phyloP scores from a whole-genome alignment of 1,284 basidiomycete genomes.

The Cystobasidiaceae sp. region DNA sequence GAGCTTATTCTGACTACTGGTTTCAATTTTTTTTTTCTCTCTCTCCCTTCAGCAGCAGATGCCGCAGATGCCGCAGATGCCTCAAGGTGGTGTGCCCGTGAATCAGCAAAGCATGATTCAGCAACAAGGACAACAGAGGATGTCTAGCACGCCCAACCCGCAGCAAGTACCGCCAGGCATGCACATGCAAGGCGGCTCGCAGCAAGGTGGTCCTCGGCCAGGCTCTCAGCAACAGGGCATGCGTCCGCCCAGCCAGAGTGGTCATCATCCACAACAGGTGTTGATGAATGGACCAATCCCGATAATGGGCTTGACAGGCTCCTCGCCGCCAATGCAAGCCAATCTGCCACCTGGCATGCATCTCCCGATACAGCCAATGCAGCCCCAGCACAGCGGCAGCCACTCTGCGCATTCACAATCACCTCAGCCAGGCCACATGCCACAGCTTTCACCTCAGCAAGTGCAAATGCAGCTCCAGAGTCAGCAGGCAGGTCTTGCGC shows the following conservation, averaged over 20 bases:
- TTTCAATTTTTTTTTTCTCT: not conserved
- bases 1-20: not conserved
- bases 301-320: not conserved
- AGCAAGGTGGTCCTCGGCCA: too few relatives aligned
- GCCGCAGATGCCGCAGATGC: not conserved
- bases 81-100: not conserved
- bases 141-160: not conserved
- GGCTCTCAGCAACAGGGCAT: too few relatives aligned
- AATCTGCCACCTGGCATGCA: slow-evolving; percentile 17
- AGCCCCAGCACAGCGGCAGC: not conserved
- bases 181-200: not conserved
- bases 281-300: slow-evolving; percentile 10
- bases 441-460: slow-evolving; percentile 20
- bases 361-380: slow-evolving; percentile 5
- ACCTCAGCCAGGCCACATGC: slow-evolving; percentile 14
- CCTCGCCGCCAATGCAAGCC: slow-evolving; percentile 17
- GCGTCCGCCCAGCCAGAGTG: not conserved
- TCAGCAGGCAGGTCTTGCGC: slow-evolving; percentile 9
- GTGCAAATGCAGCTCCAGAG: slow-evolving; percentile 17
- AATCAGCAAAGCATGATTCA: slow-evolving; percentile 2
- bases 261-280: not conserved
- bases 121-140: not conserved
- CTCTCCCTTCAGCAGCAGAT: not conserved
- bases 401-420: slow-evolving; percentile 7
- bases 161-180: not conserved